These are phyloP conservation scores for Parascedosporium putredinis DNA, from an alignment of 2,329 filamentous ascomycete genomes.

Conservation along the genomic window DNA sequence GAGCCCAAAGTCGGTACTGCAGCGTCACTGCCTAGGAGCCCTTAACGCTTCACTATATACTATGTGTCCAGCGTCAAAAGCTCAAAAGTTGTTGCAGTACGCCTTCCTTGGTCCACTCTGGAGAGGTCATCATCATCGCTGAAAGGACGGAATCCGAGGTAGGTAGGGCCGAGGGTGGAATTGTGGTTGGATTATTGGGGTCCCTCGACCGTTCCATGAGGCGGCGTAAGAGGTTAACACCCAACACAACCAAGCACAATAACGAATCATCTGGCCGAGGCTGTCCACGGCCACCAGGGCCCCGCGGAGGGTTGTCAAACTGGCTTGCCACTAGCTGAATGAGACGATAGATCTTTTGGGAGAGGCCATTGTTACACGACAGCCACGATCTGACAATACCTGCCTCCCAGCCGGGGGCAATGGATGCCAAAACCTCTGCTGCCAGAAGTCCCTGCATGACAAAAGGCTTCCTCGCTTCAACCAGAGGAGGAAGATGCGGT, in stretches of 20 bases:
- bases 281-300: slow-evolving; percentile 21
- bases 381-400: slow-evolving; percentile 72
- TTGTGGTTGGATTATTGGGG: slow-evolving; percentile 36
- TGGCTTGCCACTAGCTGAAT: slow-evolving; percentile 61
- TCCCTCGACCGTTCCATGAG: slow-evolving; percentile 58
- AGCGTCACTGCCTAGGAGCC: background rate
- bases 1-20: too few relatives aligned
- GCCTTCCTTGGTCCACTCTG: slow-evolving; percentile 51
- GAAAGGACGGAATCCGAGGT: slow-evolving; percentile 57
- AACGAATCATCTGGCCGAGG: slow-evolving; percentile 38
- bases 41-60: background rate
- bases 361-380: slow-evolving; percentile 72
- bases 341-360: slow-evolving; percentile 66
- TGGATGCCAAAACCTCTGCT: slow-evolving; percentile 73
- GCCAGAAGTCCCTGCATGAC: slow-evolving; percentile 87
- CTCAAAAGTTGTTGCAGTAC: slow-evolving; percentile 58
- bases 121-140: slow-evolving; percentile 53
- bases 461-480: slow-evolving; percentile 77
- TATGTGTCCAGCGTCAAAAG: slow-evolving; percentile 6
- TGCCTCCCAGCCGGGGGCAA: slow-evolving; percentile 62
- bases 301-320: slow-evolving; percentile 38
- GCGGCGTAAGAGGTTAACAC: slow-evolving; percentile 56
- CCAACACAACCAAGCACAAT: slow-evolving; percentile 56
- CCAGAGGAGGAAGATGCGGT: slow-evolving; percentile 50
- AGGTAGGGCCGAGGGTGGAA: slow-evolving; percentile 54